Evolutionary conservation across 2,329 filamentous ascomycete genomes (phyloP), one percentile per base, ranked within the genome.

Genomic region (Fusarium mangiferae): DNA sequence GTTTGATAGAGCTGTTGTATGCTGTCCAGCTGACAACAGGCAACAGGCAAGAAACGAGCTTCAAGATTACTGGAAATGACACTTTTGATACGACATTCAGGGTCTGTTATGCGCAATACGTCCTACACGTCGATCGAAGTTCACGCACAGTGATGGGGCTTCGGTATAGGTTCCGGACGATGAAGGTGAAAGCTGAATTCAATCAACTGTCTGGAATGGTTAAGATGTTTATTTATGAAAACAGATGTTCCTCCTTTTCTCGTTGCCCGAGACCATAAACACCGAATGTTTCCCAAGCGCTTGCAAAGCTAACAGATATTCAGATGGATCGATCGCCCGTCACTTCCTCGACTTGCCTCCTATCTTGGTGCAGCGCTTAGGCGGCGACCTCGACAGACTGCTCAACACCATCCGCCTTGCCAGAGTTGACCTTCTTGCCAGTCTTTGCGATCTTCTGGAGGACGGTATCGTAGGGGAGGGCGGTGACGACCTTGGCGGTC

Each of bases 371-470:
- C 14, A 39, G n/a, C 18, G 28, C 46, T 72, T 52, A 82, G 39
- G 80, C 80, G 51, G 77, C 74, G 35, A 89, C 78, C 78, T 86
- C 86, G 70, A 90, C 82, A 70, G 87, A 87, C 82, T 85, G 84
- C 65, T 82, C 81, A 68, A 89, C 87, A 62, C 93, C 93, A 80
- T 95, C 92, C 30, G 88, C 92, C 86, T 91, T 90, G 76, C 89
- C 93, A 35, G 88, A 91, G 84, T 93, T 97, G 81, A 98, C 91
- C 80, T 92, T 93, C 90, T 98, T 98, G 80, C 95, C 95, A 18
- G 95, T 98, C 91, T 98, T 98, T 88, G 93, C 91, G 83, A 98
- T 98, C 82, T 94, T 97, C 81, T 89, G 88, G 70, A 97, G 90
- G 67, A 98, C 94, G 55, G 90, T 94, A 75, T 94, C 90, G 86